Evolutionary conservation across 768 basidiomycete species (phyloP), one percentile per base, ranked within the genome.

Genomic region (Rhodosporidiobolus odoratus): DNA sequence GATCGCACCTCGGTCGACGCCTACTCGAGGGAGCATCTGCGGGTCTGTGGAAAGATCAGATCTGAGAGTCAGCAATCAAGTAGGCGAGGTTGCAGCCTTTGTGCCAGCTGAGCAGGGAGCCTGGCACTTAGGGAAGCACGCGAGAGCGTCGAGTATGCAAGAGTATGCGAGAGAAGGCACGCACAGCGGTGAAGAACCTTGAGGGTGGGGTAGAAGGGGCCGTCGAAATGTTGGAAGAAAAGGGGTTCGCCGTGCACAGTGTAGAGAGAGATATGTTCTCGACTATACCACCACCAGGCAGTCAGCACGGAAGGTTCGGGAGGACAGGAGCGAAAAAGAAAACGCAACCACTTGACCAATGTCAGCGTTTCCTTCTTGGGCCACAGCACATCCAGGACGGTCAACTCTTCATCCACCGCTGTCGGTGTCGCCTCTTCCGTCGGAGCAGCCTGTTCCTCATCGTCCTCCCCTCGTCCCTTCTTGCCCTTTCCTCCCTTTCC

Each of bases 191-290:
- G 96, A 66, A 98, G 81, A 25, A 98, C 79, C 70, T 89, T 84
- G 73, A 99, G 83, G 2, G 93, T 94, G 7, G 96, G 96, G 78
- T 86, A 89, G 76, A 90, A 86, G 1, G 92, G 92, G 1, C 91
- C 94, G 80, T 99, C 94, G 78, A 91, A 93, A 79, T 96, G 92
- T 79, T 99, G 93, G 84, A 96, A 92, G 80, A 95, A 89, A 60
- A 98, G 79, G 8, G 95, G 94, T 77, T 90, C 89, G 57, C 88
- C 84, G 74, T 91, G 86, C 45, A 97, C 83, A 1, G 92, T 89
- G 80, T 90, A 96, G 78, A 99, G 89, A 50, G 93, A 92, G 75
- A 97, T 84, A 79, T 96, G 91, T 70, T 97, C 95, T 87, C 88
- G 90, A 82, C 95, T 98, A 73, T 27, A 30, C n/a, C 25, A 32